phyloP scores from a whole-genome alignment of 352 stramenopile genomes.

The Globisporangium cylindrosporum region DNA sequence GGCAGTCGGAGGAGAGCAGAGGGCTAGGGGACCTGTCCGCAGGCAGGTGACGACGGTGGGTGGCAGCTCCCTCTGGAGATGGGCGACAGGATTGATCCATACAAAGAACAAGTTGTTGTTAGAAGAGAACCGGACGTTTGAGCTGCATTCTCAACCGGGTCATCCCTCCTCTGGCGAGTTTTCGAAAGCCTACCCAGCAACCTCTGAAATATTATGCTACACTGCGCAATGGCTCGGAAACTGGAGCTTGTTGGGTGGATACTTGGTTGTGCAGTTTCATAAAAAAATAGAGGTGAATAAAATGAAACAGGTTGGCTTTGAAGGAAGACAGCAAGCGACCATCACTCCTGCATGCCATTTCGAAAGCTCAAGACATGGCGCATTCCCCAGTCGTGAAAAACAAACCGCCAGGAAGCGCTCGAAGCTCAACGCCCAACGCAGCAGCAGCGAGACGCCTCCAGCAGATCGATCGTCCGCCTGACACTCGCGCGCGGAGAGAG shows the following conservation, averaged over 20 bases:
- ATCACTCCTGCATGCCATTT: constrained; percentile 9
- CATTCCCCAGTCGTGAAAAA: constrained; percentile 12
- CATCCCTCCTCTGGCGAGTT: constrained; percentile 6
- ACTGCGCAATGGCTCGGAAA: not conserved
- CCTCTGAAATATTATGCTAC: not conserved
- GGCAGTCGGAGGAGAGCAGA: too few species aligned
- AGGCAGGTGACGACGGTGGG: not conserved
- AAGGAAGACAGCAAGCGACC: constrained; percentile 3
- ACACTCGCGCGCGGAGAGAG: constrained; percentile 1
- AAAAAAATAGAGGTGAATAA: not conserved
- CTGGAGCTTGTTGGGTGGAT: constrained; percentile 12
- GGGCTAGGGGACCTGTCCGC: not conserved
- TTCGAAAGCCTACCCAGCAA: constrained; percentile 1
- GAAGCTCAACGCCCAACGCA: not conserved
- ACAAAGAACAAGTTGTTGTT: not conserved
- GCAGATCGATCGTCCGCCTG: not conserved
- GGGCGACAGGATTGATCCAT: not conserved
- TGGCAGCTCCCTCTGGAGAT: not conserved
- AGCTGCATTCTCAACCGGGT: not conserved
- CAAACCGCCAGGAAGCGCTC: constrained; percentile 8
- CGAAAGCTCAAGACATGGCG: not conserved
- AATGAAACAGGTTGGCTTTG: not conserved
- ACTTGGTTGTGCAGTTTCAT: not conserved
- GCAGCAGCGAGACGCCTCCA: not conserved
- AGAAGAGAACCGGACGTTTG: not conserved